Base-by-base conservation (phyloP, 2,329 filamentous ascomycete genomes). In the Pseudogymnoascus sp. region DNA sequence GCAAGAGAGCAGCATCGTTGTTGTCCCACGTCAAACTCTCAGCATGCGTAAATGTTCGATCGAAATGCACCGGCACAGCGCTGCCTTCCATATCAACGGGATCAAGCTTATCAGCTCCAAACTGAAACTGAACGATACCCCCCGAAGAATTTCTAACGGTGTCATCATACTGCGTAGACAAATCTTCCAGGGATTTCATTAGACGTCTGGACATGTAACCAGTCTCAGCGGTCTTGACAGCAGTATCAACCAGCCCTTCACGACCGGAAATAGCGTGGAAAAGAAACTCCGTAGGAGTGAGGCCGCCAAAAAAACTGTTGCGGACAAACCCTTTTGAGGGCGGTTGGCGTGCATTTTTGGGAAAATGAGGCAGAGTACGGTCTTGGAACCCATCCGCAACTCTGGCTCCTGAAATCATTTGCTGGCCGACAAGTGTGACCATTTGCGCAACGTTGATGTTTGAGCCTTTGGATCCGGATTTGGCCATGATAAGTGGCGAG, bases 371-470 rank as follows among this genome's bases (percentile, higher is more conserved):
- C 62, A 99, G 77, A 63, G 89, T 97, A 71, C 95, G 87, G 75
- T 97, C 93, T 74, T 97, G 93, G 77, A 99, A 99, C 6, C 95
- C 95, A 76, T 99, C 91, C 50, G 91, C 85, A 33, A 99, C 93
- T 84, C 95, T 93, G 72, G 90, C 86, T 59, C 92, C 91, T 65
- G 90, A 90, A 71, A 99, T 97, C 84, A 97, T 97, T 70, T 99
- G 95, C 77, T 99, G 95, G 60, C 95, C 95, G 73, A 99, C 95
- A 64, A 93, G 87, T 63, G 95, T 93, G 73, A 97, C 90, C 95
- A 99, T 99, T 79, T 99, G 95, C 7, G 95, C 95, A 35, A 99
- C 95, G 80, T 99, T 99, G 80, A 99, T 96, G 70, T 91, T 89
- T 4, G 92, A 96, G 74, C 95, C 95, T 76, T 99, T 99, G 62